A percentile compares a stretch with the other conserved stretches of the same genome.
Evolutionary conservation across 2,329 filamentous ascomycete genomes (phyloP).

Genomic region (Pyrenophora graminea): DNA sequence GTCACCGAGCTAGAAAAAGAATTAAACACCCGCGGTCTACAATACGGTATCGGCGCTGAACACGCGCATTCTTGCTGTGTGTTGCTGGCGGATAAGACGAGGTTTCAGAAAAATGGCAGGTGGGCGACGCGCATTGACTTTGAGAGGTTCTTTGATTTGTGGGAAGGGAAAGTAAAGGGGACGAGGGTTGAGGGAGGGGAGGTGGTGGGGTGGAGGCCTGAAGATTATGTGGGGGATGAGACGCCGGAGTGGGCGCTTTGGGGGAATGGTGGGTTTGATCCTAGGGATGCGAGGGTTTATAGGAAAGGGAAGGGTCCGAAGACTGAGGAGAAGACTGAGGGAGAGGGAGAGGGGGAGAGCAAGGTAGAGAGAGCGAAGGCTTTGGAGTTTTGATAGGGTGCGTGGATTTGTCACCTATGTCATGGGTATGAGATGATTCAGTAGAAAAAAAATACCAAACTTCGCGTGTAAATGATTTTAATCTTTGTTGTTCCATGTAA

Average conservation of each 20-base stretch:
- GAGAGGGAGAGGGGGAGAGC: background rate
- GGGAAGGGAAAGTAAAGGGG: slow-evolving; percentile 61
- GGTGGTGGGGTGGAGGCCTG: slow-evolving; percentile 71
- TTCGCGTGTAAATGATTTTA: no score
- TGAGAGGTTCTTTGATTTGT: slow-evolving; percentile 79
- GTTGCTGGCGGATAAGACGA: slow-evolving; percentile 72
- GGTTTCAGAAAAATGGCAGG: slow-evolving; percentile 75
- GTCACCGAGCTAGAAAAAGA: slow-evolving; percentile 74
- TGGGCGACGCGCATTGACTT: slow-evolving; percentile 97
- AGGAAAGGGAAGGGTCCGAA: slow-evolving; percentile 72
- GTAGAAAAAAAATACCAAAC: no score
- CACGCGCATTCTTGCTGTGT: slow-evolving; percentile 95
- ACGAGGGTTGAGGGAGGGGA: slow-evolving; percentile 50
- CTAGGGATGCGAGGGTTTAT: slow-evolving; percentile 83
- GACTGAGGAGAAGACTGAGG: background rate
- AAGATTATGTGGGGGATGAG: slow-evolving; percentile 84
- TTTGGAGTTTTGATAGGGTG: no score
- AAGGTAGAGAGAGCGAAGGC: no score
- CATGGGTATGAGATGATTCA: no score
- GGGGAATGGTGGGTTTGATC: slow-evolving; percentile 94
- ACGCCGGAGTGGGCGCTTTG: slow-evolving; percentile 94
- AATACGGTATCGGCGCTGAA: slow-evolving; percentile 91
- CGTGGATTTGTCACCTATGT: no score
- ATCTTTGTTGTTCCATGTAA: no score
- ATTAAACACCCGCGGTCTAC: slow-evolving; percentile 70